Evolutionary conservation across 2,329 filamentous ascomycete species (phyloP), one percentile per base, ranked within the genome.

Genomic region (Monilinia vaccinii-corymbosi): DNA sequence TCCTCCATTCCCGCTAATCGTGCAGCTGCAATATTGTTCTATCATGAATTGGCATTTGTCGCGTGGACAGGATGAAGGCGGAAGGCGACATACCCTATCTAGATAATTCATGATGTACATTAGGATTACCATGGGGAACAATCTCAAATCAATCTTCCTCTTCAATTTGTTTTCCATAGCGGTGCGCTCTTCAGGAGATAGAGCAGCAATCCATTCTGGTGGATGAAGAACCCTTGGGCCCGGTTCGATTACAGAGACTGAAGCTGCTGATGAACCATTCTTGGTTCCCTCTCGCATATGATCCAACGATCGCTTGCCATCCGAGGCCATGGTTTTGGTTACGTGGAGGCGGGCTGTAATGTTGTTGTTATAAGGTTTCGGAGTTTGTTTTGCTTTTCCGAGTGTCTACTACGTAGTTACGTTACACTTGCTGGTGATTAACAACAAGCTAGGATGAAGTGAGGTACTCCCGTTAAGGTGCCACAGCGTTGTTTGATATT

Each of bases 81-180:
- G 16, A 36, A 11, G 25, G n/a, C 8, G 18, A 58, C 47, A 18
- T 10, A 58, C 56, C 47, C 71, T 65, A 65, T 85, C 82, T 14
- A 87, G 73, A 68, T 86, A 87, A 67, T 87, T 88, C 75, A 88
- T 75, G 65, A 88, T 85, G 65, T 87, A 89, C 78, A 89, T 87
- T 52, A 88, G 65, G 56, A 88, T 81, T 46, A 88, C 76, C 73
- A 85, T 84, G 0, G 86, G 86, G 65, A 90, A 75, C 42, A 89
- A 71, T 56, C 85, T 76, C 14, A 80, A 65, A 69, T 90, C 87
- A 58, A 89, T 83, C 71, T 87, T 89, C 62, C 79, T 78, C 61
- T 80, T 76, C 55, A 90, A 72, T 57, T 76, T 79, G 61, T 74
- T 77, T 70, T 90, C 86, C 1, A 82, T 75, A 8, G 69, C 67